Evolutionary conservation across 2,329 filamentous ascomycete genomes (phyloP), one percentile per base, ranked within the genome.

Genomic region (Trichoderma cornu-damae): DNA sequence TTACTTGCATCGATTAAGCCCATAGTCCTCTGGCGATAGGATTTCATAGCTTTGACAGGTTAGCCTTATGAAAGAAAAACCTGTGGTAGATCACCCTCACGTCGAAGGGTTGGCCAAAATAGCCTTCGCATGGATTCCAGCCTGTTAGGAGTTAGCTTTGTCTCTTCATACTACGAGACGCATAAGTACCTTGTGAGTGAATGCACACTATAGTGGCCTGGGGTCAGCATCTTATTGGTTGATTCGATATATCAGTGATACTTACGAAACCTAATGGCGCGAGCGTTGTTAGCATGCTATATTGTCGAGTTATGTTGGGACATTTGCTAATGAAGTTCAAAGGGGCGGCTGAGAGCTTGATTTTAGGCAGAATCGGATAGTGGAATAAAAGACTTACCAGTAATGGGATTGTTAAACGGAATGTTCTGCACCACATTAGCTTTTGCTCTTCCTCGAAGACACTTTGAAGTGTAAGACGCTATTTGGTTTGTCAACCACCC

Each of bases 121-220:
- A 42, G 49, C 64, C 61, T 72, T 72, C 61, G 68, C 66, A 49
- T 72, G 70, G 22, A 73, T 72, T 30, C 70, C 70, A 1, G 69
- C 69, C 65, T 30, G 28, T 30, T 7, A 9, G 6, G 28, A 30
- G 28, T 30, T 30, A 30, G 28, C 28, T 7, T 7, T 30, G 28
- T 30, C 28, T 30, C 8, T 28, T 30, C 9, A 30, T 9, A 30
- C 28, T 6, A 30, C 9, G 28, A 3, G 5, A 30, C 28, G 9
- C 28, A 30, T 30, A 30, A 30, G 28, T 30, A 30, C 28, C 28
- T 47, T 47, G 28, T 70, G 49, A 12, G 34, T 32, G 18, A 52
- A 52, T 11, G 37, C 44, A 12, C 28, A 47, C 20, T 42, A 26
- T 30, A 30, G 28, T 2, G 3, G 9, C 9, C 28, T 30, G 9